A percentile compares a stretch with the other conserved stretches of the same genome.
Evolutionary conservation across 176 grass and related monocot species (phyloP).

Genomic region (Sorghum bicolor): Sorghum_bicolor_NCBIv3 NC_012870.2:72033001-72033500

Average conservation of each 20-base stretch:
- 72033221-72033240: not conserved
- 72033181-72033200: not conserved
- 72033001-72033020: not conserved
- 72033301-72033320: conserved; percentile 96
- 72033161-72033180: not conserved
- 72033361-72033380: conserved; percentile 90
- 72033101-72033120: not conserved
- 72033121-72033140: not conserved
- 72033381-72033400: conserved; percentile 98
- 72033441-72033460: conserved; percentile 63
- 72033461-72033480: conserved; percentile 69
- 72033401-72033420: conserved; percentile 83
- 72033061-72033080: conserved; percentile 1
- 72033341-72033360: conserved; percentile 78
- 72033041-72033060: not conserved
- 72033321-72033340: conserved; percentile 92
- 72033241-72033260: conserved; percentile 29
- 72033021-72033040: not conserved
- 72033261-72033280: conserved; percentile 87
- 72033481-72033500: conserved; percentile 77
- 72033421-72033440: conserved; percentile 70
- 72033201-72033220: not conserved
- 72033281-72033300: conserved; percentile 69
- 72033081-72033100: not conserved
- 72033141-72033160: not conserved